A percentile compares a stretch with the other conserved stretches of the same genome.
These are phyloP conservation scores for Gossypium rotundifolium DNA, from an alignment of 345 rosid species.

Conservation along the genomic window DNA sequence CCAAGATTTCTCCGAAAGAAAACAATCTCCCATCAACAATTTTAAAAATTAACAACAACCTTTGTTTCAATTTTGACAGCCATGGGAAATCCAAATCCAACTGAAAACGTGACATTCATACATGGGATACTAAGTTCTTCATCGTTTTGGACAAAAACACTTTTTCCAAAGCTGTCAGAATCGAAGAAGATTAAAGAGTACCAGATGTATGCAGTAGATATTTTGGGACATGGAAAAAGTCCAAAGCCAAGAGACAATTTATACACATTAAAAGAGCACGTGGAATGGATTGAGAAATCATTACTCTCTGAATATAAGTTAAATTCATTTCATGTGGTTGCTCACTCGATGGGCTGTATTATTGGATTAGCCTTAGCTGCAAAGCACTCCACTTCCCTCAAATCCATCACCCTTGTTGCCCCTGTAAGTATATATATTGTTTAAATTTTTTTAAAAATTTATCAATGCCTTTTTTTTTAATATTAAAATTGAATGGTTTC, in stretches of 20 bases:
- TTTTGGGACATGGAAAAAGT: slow-evolving; percentile 65
- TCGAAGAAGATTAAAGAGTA: slow-evolving; percentile 18
- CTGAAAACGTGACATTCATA: slow-evolving; percentile 59
- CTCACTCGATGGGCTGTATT: slow-evolving; percentile 85
- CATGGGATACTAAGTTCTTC: slow-evolving; percentile 73
- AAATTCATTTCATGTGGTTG: slow-evolving; percentile 65
- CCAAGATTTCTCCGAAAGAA: too few relatives aligned
- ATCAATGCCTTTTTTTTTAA: background rate
- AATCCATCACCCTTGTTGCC: slow-evolving; percentile 62
- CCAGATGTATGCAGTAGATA: slow-evolving; percentile 57
- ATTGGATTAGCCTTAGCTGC: slow-evolving; percentile 67
- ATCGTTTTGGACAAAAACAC: slow-evolving; percentile 56
- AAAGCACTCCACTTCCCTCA: slow-evolving; percentile 36
- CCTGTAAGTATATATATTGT: slow-evolving; percentile 36
- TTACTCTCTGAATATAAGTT: slow-evolving; percentile 34
- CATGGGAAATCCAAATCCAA: slow-evolving; percentile 9
- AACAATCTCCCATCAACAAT: too few relatives aligned
- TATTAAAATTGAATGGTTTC: background rate
- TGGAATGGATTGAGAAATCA: slow-evolving; percentile 60
- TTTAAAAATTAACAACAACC: background rate
- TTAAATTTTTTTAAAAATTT: too few relatives aligned
- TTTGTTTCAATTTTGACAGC: slow-evolving; percentile 14
- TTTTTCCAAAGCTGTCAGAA: slow-evolving; percentile 47
- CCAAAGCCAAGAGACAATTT: slow-evolving; percentile 63
- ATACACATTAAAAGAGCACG: slow-evolving; percentile 56